Base-by-base conservation (phyloP, 1,139 yeast species). In the Geotrichum cucujoidarum region DNA sequence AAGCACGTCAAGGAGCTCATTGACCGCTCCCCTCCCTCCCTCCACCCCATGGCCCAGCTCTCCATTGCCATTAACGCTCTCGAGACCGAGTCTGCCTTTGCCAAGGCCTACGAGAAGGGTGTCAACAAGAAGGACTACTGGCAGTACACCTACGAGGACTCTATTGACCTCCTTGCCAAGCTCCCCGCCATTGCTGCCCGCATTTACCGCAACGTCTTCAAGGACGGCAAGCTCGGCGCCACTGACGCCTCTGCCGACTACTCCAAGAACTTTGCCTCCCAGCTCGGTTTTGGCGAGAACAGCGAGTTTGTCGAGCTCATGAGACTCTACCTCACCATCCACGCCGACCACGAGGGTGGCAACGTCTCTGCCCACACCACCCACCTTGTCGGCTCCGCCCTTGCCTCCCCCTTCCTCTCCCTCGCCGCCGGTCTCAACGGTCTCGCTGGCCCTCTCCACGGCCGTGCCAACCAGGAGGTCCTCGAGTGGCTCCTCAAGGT, bases 281-380 rank as follows among this genome's bases (percentile, higher is more conserved):
- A 85, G 72, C 78, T 90, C 64, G 97, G 98, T 65, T 86, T 74
- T 72, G 89, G 88, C 67, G 77, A 76, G 64, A 79, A 83, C 76
- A 68, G 72, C 66, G 88, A 84, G 74, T 89, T 90, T 70, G 77
- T 83, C 57, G 95, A 90, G 75, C 80, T 90, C 67, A 80, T 90
- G 84, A 86, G 97, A 77, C 79, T 90, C 67, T 90, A 90, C 81
- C 78, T 90, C 69, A 86, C 97, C 64, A 85, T 90, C 72, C 97
- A 90, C 80, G 84, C 95, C 53, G 97, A 90, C 72, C 97, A 90
- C 77, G 97, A 90, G 77, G 97, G 97, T 76, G 97, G 97, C 73
- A 90, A 90, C 70, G 97, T 90, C 58, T 87, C 96, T 55, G 97
- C 97, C 53, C 97, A 90, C 78, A 83, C 97, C 68, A 90, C 97